Base-by-base conservation (phyloP, 352 stramenopile species). In the Phytophthora brassicae region DNA sequence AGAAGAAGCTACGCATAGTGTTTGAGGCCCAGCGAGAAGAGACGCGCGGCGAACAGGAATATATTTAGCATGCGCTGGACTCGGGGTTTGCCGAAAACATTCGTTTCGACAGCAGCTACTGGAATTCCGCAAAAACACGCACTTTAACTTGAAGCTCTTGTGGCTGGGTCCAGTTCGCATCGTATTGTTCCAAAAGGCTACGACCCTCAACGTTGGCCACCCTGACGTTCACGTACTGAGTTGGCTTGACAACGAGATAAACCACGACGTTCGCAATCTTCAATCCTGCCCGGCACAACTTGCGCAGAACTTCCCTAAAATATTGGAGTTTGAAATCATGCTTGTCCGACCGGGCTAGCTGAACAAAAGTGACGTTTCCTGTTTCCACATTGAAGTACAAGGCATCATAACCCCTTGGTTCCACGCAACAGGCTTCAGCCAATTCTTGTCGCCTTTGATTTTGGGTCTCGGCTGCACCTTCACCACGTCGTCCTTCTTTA, bases 1-100 rank as follows among this genome's bases (percentile, higher is more conserved):
- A 96, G 79, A 94, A 92, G 72, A 79, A 84, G 44, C 73, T 96
- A 35, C 91, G 92, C 46, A 77, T 82, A 24, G 77, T 93, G 56
- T 65, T 78, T 35, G 64, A 68, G n/a, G 80, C 81, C 17, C 64
- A 74, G 17, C 72, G 57, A 11, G 71, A 81, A 5, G 69, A 86
- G 26, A 64, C 63, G 11, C 66, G 67, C 47, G 35, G 65, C 28
- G 70, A 90, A 44, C 81, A 92, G 55, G 75, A 89, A 24, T 69
- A 64, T 14, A 89, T 94, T 61, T 72, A 92, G 66, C 76, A 84
- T 52, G 80, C 84, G 45, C 74, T 94, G 35, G 83, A 94, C 70
- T 76, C 76, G n/a, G 84, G n/a, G n/a, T n/a, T n/a, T n/a, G n/a
- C n/a, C n/a, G n/a, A n/a, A n/a, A n/a, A n/a, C n/a, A n/a, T n/a